These are phyloP conservation scores for Diphasiastrum complanatum DNA, from an alignment of 83 land plant species.

Conservation along the genomic window DNA sequence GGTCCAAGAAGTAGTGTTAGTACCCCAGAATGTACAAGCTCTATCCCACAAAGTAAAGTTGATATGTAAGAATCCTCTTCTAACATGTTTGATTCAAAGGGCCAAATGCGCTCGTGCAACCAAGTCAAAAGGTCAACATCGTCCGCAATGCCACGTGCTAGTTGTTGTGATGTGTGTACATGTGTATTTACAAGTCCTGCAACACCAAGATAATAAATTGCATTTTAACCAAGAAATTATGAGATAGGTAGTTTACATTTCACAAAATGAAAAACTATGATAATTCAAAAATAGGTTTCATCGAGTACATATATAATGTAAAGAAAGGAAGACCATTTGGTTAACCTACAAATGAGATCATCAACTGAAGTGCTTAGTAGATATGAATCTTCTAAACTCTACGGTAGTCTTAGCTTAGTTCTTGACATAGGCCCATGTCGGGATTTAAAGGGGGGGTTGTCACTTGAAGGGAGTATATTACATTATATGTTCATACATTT, in stretches of 20 bases:
- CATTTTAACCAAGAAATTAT: neutral
- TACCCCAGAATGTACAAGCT: slow-evolving; percentile 94
- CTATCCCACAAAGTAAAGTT: slow-evolving; percentile 88
- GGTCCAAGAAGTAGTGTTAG: too few species aligned
- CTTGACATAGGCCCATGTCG: too few species aligned
- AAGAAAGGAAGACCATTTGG: too few species aligned
- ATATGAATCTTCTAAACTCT: too few species aligned
- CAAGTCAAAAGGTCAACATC: slow-evolving; percentile 95
- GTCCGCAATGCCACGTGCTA: slow-evolving; percentile 93
- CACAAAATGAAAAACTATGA: neutral
- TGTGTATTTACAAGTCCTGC: slow-evolving; percentile 88
- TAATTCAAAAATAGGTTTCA: too few species aligned
- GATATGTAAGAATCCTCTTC: slow-evolving; percentile 83
- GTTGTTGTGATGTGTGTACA: slow-evolving; percentile 97
- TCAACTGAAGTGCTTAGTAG: too few species aligned
- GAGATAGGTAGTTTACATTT: neutral
- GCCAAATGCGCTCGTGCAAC: slow-evolving; percentile 94
- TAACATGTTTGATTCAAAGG: slow-evolving; percentile 88
- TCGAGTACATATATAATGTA: too few species aligned
- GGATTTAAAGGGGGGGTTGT: too few species aligned
- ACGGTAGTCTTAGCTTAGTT: too few species aligned
- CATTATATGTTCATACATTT: too few species aligned
- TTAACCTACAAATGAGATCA: too few species aligned
- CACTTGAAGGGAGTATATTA: too few species aligned
- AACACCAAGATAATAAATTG: neutral